phyloP scores from a whole-genome alignment of 2,329 filamentous ascomycete species.

The Fusarium algeriense region DNA sequence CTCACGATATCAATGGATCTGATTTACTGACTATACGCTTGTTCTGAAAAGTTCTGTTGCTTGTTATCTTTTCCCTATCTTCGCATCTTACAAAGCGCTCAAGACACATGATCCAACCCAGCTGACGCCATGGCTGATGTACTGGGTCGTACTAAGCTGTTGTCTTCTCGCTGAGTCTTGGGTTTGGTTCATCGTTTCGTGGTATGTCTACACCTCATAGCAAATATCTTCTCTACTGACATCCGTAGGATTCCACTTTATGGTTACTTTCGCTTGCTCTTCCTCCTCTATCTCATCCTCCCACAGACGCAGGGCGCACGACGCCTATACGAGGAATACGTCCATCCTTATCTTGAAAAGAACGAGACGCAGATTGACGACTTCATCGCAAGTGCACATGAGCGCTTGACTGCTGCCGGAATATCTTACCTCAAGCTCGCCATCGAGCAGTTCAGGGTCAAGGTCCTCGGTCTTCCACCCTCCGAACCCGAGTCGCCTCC shows the following conservation, averaged over 20 bases:
- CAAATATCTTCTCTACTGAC: not conserved
- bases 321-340: constrained; percentile 83
- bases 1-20: constrained; percentile 9
- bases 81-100: constrained; percentile 97
- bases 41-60: constrained; percentile 74
- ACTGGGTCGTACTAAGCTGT: constrained; percentile 93
- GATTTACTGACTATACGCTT: constrained; percentile 19
- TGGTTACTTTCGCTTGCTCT: constrained; percentile 86
- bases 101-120: constrained; percentile 90
- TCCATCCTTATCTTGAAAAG: constrained; percentile 88
- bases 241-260: constrained; percentile 85
- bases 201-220: constrained; percentile 55
- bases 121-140: constrained; percentile 98
- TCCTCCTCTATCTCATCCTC: constrained; percentile 95
- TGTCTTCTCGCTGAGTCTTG: constrained; percentile 87
- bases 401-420: constrained; percentile 80
- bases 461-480: constrained; percentile 82
- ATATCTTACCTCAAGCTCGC: constrained; percentile 79
- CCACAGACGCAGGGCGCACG: constrained; percentile 96
- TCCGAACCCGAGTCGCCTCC: constrained; percentile 54
- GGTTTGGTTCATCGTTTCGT: constrained; percentile 86
- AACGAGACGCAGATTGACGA: constrained; percentile 92
- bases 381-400: constrained; percentile 85
- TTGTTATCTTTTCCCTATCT: constrained; percentile 93
- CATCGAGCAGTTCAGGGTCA: constrained; percentile 79